These are phyloP conservation scores for Xylogone sp. DNA, from an alignment of 2,329 filamentous ascomycete genomes.

Conservation along the genomic window DNA sequence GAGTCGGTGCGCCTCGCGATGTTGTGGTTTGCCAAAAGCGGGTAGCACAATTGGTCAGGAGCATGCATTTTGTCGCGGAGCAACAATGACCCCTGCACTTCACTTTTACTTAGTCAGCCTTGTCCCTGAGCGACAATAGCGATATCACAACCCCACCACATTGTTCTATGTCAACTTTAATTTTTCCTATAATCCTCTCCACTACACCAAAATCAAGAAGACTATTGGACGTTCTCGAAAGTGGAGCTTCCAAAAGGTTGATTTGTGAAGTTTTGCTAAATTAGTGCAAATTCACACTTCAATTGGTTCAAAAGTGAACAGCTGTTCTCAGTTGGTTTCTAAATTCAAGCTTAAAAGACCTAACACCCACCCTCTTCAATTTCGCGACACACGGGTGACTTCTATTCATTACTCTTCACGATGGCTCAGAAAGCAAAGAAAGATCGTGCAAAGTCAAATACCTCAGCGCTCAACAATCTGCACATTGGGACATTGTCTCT, in stretches of 20 bases:
- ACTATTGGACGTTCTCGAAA: too few species aligned
- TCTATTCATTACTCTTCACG: background rate
- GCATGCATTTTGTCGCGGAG: conserved; percentile 8
- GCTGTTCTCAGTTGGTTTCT: background rate
- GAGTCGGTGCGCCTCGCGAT: conserved; percentile 15
- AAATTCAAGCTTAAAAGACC: too few species aligned
- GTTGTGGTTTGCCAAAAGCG: conserved; percentile 20
- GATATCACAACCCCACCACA: background rate
- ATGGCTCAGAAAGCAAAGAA: conserved; percentile 33
- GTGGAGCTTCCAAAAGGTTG: too few species aligned
- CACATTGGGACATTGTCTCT: conserved; percentile 71
- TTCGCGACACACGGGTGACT: too few species aligned
- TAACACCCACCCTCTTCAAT: too few species aligned
- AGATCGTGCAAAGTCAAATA: conserved; percentile 73
- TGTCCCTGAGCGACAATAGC: background rate
- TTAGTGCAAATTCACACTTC: background rate
- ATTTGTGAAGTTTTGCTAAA: too few species aligned
- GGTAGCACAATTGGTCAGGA: conserved; percentile 15
- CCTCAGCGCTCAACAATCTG: conserved; percentile 71
- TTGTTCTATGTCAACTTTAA: too few species aligned
- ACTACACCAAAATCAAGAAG: too few species aligned
- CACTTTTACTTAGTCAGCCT: background rate
- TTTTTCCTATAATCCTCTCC: background rate
- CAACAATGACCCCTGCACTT: conserved; percentile 5
- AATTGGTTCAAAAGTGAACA: background rate